Evolutionary conservation across 169 alveolate genomes (phyloP).

Genomic region (Eimeria brunetti): DNA sequence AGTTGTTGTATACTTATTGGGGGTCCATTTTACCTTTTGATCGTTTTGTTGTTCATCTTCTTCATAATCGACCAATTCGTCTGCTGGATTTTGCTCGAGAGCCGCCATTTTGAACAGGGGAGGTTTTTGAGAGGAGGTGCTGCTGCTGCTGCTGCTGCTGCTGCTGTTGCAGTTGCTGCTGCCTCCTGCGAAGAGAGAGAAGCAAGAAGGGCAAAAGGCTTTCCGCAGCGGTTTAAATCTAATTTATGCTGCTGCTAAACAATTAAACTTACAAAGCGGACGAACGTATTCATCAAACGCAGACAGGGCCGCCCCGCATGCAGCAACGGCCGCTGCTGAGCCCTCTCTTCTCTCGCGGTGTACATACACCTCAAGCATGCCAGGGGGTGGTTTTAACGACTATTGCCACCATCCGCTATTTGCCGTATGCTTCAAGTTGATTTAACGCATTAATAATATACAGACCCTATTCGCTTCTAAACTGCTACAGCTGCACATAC

Average conservation of each 20-base stretch:
- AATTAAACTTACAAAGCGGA: neutral
- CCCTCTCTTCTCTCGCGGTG: constrained; percentile 4
- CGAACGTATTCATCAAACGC: neutral
- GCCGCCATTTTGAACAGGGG: constrained; percentile 79
- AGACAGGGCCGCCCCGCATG: constrained; percentile 46
- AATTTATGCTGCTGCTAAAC: constrained; percentile 11
- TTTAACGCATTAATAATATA: neutral
- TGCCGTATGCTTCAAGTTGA: neutral
- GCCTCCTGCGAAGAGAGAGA: neutral
- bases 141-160: constrained; percentile 41
- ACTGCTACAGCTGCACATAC: neutral
- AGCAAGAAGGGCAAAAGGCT: constrained; percentile 2
- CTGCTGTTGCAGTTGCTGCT: constrained; percentile 10
- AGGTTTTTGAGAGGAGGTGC: constrained; percentile 45
- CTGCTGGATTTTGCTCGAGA: constrained; percentile 82
- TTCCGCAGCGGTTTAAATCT: constrained; percentile 41
- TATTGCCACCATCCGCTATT: neutral
- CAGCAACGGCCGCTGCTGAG: constrained; percentile 38
- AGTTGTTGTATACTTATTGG: neutral
- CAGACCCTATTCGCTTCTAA: neutral
- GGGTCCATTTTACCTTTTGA: constrained; percentile 42
- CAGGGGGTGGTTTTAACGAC: neutral
- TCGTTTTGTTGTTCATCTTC: constrained; percentile 81
- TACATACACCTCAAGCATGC: neutral
- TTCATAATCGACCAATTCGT: constrained; percentile 82